Evolutionary conservation across 176 grass and related monocot species (phyloP).

Genomic region (Ensete ventricosum): DNA sequence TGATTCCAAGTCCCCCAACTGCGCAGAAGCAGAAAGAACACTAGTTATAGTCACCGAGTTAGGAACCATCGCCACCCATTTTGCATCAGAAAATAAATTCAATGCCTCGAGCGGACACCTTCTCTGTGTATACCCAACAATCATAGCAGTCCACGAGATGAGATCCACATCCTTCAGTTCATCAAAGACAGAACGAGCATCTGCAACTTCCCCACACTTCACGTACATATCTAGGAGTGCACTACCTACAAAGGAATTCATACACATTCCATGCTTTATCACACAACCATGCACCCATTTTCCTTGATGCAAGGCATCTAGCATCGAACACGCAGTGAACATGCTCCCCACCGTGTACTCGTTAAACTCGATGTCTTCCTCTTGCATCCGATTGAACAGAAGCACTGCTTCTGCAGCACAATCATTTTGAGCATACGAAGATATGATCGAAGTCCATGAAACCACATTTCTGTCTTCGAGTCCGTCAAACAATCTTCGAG

Average conservation of each 20-base stretch:
- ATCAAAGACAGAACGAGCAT: slow-evolving; percentile 36
- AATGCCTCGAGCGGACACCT: slow-evolving; percentile 44
- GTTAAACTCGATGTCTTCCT: slow-evolving; percentile 3
- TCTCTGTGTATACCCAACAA: slow-evolving; percentile 52
- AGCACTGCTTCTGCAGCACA: slow-evolving; percentile 19
- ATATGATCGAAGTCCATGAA: slow-evolving; percentile 51
- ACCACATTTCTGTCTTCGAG: slow-evolving; percentile 37
- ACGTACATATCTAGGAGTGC: slow-evolving; percentile 55
- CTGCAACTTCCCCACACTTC: slow-evolving; percentile 37
- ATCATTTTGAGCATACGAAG: slow-evolving; percentile 40
- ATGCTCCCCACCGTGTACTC: slow-evolving; percentile 34
- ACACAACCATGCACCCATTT: slow-evolving; percentile 59
- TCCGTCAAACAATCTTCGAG: slow-evolving; percentile 32
- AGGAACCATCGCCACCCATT: slow-evolving; percentile 27
- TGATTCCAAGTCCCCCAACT: slow-evolving; percentile 25
- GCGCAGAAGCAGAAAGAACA: slow-evolving; percentile 46
- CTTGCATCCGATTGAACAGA: slow-evolving; percentile 48
- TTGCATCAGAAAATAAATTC: slow-evolving; percentile 30
- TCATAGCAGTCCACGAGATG: slow-evolving; percentile 62
- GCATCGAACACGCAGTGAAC: slow-evolving; percentile 29
- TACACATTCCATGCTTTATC: slow-evolving; percentile 29
- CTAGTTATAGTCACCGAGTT: slow-evolving; percentile 44
- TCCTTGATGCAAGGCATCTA: slow-evolving; percentile 37
- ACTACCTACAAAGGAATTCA: slow-evolving; percentile 33
- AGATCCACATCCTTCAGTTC: slow-evolving; percentile 26